A percentile compares a stretch with the other conserved stretches of the same genome.
Evolutionary conservation across 768 basidiomycete species (phyloP).

Genomic region (Mycena latifolia): DNA sequence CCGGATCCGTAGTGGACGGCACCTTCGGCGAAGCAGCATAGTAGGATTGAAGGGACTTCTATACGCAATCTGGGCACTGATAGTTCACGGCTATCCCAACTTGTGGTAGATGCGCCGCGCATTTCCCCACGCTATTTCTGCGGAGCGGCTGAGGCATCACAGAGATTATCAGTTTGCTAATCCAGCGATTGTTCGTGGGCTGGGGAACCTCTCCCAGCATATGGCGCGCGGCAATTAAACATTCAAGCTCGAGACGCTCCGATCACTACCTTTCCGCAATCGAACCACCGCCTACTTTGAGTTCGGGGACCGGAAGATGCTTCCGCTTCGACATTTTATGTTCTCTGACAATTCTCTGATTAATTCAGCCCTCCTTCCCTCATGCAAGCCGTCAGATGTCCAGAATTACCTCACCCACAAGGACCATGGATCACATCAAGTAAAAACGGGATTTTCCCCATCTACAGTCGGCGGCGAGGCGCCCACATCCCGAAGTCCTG

Average conservation of each 20-base stretch:
- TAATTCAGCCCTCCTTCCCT: constrained; percentile 22
- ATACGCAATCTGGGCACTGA: background rate
- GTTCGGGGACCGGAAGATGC: constrained; percentile 3
- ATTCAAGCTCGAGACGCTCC: constrained; percentile 13
- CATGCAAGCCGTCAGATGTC: constrained; percentile 28
- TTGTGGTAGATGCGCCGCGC: background rate
- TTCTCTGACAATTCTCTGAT: constrained; percentile 34
- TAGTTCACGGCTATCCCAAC: no score
- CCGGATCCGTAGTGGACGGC: constrained; percentile 18
- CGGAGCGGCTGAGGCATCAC: constrained; percentile 10
- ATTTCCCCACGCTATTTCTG: constrained; percentile 4
- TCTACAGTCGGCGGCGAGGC: constrained; percentile 7
- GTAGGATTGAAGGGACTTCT: background rate
- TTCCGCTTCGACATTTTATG: constrained; percentile 16
- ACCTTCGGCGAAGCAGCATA: constrained; percentile 13
- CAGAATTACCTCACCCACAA: constrained; percentile 3
- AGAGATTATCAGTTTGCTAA: constrained; percentile 30
- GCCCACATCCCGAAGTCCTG: constrained; percentile 14
- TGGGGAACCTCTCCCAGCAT: constrained; percentile 38
- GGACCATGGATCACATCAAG: no score
- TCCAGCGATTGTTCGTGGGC: constrained; percentile 34
- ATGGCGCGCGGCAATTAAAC: constrained; percentile 19
- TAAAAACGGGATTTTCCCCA: no score
- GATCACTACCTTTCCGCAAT: constrained; percentile 5
- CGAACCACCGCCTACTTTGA: background rate